Percentiles rank a stretch among this genome's conserved stretches.
These are phyloP conservation scores for Lantana camara DNA, from an alignment of 257 asterid species.

Conservation along the genomic window DNA sequence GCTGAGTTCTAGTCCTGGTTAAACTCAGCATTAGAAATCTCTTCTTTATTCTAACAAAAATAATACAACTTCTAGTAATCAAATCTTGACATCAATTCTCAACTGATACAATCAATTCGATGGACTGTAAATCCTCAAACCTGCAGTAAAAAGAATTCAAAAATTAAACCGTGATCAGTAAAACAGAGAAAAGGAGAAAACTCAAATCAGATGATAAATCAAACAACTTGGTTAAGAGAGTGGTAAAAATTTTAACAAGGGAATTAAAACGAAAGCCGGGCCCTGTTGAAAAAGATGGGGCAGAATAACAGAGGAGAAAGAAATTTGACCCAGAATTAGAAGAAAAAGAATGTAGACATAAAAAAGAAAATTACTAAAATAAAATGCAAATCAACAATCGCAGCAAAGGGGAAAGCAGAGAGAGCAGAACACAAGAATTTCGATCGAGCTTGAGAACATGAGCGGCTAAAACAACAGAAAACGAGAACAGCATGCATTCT, in stretches of 20 bases:
- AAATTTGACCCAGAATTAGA: slow-evolving; percentile 21
- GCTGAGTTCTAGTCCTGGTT: slow-evolving; percentile 62
- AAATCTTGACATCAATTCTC: slow-evolving; percentile 38
- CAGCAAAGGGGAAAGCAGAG: slow-evolving; percentile 17
- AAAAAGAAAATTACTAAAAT: slow-evolving; percentile 12
- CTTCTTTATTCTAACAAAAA: slow-evolving; percentile 19
- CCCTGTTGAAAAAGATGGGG: slow-evolving; percentile 38
- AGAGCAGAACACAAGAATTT: slow-evolving; percentile 5
- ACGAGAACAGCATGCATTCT: slow-evolving; percentile 13
- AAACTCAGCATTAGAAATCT: slow-evolving; percentile 54
- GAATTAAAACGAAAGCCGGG: slow-evolving; percentile 33
- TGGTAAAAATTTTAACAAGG: slow-evolving; percentile 4
- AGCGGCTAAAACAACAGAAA: slow-evolving; percentile 3
- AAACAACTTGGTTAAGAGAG: slow-evolving; percentile 27
- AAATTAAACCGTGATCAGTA: slow-evolving; percentile 18
- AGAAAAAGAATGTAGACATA: too few species aligned
- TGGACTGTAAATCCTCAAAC: slow-evolving; percentile 23
- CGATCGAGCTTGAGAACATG: slow-evolving; percentile 11
- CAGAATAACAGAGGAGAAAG: slow-evolving; percentile 18
- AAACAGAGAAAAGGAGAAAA: background rate
- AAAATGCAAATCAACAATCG: slow-evolving; percentile 1
- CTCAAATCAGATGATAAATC: slow-evolving; percentile 2
- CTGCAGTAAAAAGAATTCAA: slow-evolving; percentile 27
- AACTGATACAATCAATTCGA: slow-evolving; percentile 24
- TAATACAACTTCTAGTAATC: slow-evolving; percentile 17